Evolutionary conservation across 1,284 basidiomycete genomes (phyloP).

Genomic region (Ceratobasidium sp.): DNA sequence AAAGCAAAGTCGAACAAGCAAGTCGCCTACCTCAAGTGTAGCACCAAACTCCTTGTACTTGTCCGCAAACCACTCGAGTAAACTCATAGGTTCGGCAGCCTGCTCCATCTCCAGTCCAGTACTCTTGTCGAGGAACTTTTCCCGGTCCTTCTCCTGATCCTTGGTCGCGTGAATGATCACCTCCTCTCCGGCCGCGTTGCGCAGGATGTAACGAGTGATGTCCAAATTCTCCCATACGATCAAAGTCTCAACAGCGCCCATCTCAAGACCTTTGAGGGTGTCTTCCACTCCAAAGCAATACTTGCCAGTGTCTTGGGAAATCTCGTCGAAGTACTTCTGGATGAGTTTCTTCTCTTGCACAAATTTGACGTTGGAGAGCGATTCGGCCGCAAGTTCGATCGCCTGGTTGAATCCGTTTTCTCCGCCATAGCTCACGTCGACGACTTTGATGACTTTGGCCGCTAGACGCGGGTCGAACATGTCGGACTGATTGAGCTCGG

Average conservation of each 20-base stretch:
- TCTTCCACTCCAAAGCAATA: slow-evolving; percentile 99
- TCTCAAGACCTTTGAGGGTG: slow-evolving; percentile 95
- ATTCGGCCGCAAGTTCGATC: slow-evolving; percentile 96
- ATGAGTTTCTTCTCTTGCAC: slow-evolving; percentile 99
- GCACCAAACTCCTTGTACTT: slow-evolving; percentile 99
- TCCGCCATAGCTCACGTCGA: slow-evolving; percentile 98
- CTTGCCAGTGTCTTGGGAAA: slow-evolving; percentile 96
- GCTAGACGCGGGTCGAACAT: slow-evolving; percentile 93
- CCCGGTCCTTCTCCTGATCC: slow-evolving; percentile 89
- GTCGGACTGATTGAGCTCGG: slow-evolving; percentile 95
- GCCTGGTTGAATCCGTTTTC: slow-evolving; percentile 99
- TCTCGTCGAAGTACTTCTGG: slow-evolving; percentile 99
- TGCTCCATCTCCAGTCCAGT: slow-evolving; percentile 98
- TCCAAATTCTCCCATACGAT: slow-evolving; percentile 99
- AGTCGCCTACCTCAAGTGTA: slow-evolving; percentile 76
- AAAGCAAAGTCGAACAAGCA: neutral
- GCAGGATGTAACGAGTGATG: slow-evolving; percentile 85
- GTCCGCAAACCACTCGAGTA: slow-evolving; percentile 98
- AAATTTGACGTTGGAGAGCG: slow-evolving; percentile 98
- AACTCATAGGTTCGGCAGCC: slow-evolving; percentile 78
- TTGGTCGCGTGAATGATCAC: slow-evolving; percentile 83
- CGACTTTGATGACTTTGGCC: slow-evolving; percentile 95
- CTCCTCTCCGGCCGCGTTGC: slow-evolving; percentile 93
- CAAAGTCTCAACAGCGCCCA: slow-evolving; percentile 96
- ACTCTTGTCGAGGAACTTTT: slow-evolving; percentile 95